phyloP scores from a whole-genome alignment of 202 grass and related monocot species.

The Zoysia matrella region DNA sequence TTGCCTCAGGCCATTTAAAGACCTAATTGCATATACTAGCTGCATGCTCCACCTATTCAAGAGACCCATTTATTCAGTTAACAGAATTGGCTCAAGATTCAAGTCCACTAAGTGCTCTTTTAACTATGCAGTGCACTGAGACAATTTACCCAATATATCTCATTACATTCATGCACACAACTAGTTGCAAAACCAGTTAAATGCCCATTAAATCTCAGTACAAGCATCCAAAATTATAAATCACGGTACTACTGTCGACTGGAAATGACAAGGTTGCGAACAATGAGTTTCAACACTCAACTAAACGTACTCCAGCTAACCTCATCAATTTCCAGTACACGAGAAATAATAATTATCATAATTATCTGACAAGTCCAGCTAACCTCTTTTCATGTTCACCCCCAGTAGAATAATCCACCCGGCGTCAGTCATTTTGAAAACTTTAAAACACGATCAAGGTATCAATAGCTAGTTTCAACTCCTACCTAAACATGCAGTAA shows the following conservation, averaged over 20 bases:
- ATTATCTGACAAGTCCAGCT: conserved; percentile 12
- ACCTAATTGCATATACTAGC: no score
- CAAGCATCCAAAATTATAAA: conserved; percentile 21
- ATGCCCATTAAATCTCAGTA: conserved; percentile 24
- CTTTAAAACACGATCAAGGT: neutral
- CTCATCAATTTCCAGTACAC: conserved; percentile 1
- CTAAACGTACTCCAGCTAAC: conserved; percentile 28
- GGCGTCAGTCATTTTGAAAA: conserved; percentile 13
- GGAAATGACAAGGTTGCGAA: conserved; percentile 23
- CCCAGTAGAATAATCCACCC: conserved; percentile 15
- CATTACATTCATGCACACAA: conserved; percentile 73
- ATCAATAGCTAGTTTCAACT: conserved; percentile 4
- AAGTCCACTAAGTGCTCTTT: conserved; percentile 59
- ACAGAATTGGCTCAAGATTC: conserved; percentile 55
- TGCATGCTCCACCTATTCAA: no score
- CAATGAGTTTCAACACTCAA: conserved; percentile 47
- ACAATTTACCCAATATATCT: neutral
- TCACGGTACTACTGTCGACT: neutral
- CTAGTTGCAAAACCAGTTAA: conserved; percentile 62
- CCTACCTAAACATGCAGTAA: neutral
- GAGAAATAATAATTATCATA: conserved; percentile 36
- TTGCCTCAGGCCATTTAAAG: no score
- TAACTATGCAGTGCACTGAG: conserved; percentile 57
- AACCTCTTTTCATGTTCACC: conserved; percentile 31
- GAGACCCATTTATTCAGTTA: conserved; percentile 39